A percentile compares a stretch with the other conserved stretches of the same genome.
Evolutionary conservation across 495 filamentous ascomycete species (phyloP).

Genomic region (Aspergillus taichungensis): DNA sequence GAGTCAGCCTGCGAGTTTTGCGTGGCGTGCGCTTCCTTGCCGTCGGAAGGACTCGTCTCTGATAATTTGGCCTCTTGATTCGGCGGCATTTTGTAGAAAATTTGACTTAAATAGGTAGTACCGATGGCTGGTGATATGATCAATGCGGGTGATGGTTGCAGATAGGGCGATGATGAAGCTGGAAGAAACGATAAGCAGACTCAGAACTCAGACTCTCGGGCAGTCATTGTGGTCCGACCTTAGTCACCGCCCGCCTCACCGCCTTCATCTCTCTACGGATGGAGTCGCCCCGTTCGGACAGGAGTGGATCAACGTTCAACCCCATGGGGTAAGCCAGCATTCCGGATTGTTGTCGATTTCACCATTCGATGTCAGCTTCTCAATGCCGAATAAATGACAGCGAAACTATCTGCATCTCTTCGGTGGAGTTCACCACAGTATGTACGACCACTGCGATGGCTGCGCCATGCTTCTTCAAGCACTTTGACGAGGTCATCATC

Average conservation of each 20-base stretch:
- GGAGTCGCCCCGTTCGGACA: neutral
- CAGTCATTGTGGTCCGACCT: neutral
- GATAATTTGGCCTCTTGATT: neutral
- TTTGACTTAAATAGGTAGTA: neutral
- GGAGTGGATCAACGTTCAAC: neutral
- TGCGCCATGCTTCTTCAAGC: conserved; percentile 2
- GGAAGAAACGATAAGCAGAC: too few relatives aligned
- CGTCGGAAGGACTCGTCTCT: neutral
- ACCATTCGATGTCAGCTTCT: neutral
- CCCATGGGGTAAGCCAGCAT: neutral
- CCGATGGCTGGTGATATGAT: neutral
- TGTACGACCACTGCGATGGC: neutral
- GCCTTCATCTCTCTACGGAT: neutral
- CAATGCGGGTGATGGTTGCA: neutral
- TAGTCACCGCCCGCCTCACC: conserved; percentile 4
- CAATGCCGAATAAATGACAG: neutral
- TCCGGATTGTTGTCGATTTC: too few relatives aligned
- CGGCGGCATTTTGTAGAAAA: neutral
- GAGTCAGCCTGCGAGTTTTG: neutral
- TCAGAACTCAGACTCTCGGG: too few relatives aligned
- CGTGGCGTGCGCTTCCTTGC: neutral
- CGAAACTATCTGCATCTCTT: too few relatives aligned
- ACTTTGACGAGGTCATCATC: neutral
- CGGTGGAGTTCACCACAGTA: neutral
- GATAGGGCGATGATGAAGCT: neutral